A percentile compares a stretch with the other conserved stretches of the same genome.
Evolutionary conservation across 75 land plant genomes (phyloP).

Genomic region (Ceratopteris richardii): DNA sequence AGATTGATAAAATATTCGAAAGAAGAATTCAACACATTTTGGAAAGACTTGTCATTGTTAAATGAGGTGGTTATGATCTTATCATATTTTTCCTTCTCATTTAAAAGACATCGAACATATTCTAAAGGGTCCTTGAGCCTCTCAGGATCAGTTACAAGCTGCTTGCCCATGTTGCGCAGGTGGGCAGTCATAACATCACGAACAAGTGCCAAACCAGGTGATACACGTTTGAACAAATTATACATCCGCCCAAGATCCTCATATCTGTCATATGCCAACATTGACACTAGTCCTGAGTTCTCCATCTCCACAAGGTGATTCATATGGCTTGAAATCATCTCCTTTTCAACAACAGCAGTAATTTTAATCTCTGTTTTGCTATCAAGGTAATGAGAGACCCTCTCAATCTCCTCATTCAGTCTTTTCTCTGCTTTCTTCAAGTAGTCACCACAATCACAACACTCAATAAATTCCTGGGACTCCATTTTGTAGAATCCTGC

Average conservation of each 20-base stretch:
- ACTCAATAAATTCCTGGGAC: slow-evolving; percentile 88
- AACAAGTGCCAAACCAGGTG: slow-evolving; percentile 57
- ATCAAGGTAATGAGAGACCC: slow-evolving; percentile 85
- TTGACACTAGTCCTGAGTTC: slow-evolving; percentile 85
- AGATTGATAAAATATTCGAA: slow-evolving; percentile 95
- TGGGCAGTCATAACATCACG: slow-evolving; percentile 89
- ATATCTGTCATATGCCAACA: slow-evolving; percentile 86
- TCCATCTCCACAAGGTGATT: slow-evolving; percentile 88
- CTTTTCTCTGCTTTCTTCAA: slow-evolving; percentile 87
- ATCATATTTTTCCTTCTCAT: slow-evolving; percentile 91
- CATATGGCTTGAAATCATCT: slow-evolving; percentile 94
- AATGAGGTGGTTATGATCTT: slow-evolving; percentile 65
- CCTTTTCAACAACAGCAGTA: slow-evolving; percentile 80
- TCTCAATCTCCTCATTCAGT: slow-evolving; percentile 89
- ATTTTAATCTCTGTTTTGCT: slow-evolving; percentile 60
- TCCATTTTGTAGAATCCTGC: slow-evolving; percentile 74
- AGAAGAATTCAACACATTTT: slow-evolving; percentile 93
- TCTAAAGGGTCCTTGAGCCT: slow-evolving; percentile 90
- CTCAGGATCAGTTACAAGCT: slow-evolving; percentile 89
- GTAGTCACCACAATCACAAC: slow-evolving; percentile 93
- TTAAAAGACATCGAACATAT: slow-evolving; percentile 77
- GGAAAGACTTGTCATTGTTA: slow-evolving; percentile 89
- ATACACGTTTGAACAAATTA: slow-evolving; percentile 69
- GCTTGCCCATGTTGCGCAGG: slow-evolving; percentile 78
- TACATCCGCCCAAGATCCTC: slow-evolving; percentile 89